Evolutionary conservation across 805 yeast genomes (phyloP).

Genomic region (Kockiozyma suomiensis): DNA sequence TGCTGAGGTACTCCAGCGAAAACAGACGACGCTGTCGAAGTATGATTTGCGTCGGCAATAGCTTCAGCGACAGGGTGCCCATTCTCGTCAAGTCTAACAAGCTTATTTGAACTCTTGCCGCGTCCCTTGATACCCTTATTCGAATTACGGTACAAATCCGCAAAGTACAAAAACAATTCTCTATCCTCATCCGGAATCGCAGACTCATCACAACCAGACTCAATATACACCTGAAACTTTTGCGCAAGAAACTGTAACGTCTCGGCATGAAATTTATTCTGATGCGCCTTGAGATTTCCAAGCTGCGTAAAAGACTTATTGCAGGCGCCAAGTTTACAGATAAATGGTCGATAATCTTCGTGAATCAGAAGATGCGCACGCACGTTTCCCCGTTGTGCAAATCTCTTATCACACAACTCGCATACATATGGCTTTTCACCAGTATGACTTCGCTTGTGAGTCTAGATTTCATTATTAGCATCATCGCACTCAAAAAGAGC

Average conservation of each 20-base stretch:
- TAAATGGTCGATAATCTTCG: constrained; percentile 32
- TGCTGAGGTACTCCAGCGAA: no score
- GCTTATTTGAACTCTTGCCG: constrained; percentile 55
- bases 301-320: constrained; percentile 60
- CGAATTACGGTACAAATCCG: constrained; percentile 79
- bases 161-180: constrained; percentile 73
- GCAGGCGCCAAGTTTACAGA: constrained; percentile 32
- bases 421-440: constrained; percentile 92
- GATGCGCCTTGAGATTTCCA: constrained; percentile 93
- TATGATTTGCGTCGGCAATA: no score
- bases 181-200: constrained; percentile 64
- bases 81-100: constrained; percentile 19
- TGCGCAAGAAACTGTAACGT: constrained; percentile 69
- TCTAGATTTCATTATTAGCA: constrained; percentile 37
- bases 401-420: constrained; percentile 70
- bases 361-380: constrained; percentile 75
- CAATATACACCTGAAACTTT: constrained; percentile 42
- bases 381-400: constrained; percentile 88
- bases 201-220: constrained; percentile 35
- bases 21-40: no score
- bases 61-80: constrained; percentile 39
- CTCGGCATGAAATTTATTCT: constrained; percentile 72
- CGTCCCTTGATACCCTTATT: constrained; percentile 92
- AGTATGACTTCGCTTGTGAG: constrained; percentile 83
- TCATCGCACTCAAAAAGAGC: not conserved